A percentile compares a stretch with the other conserved stretches of the same genome.
Conservation (phyloP, 2,329 filamentous ascomycete genomes). For the Botrytis squamosa region DNA sequence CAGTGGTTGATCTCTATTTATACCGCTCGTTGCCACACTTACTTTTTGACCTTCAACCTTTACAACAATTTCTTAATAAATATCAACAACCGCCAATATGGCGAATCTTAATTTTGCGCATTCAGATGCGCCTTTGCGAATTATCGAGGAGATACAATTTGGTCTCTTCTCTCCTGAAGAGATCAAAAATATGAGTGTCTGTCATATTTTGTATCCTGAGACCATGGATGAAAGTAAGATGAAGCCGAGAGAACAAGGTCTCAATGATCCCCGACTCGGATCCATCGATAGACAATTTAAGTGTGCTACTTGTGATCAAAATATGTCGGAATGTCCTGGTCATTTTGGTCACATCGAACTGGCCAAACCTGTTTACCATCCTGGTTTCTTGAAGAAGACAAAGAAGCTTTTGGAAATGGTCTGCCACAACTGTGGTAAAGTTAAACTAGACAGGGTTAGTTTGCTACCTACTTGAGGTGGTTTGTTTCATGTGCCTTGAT, state of each 20-base stretch:
- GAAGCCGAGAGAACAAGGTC: conserved; percentile 83
- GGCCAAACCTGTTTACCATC: conserved; percentile 91
- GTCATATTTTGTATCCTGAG: conserved; percentile 95
- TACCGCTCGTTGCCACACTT: conserved; percentile 23
- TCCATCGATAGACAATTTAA: conserved; percentile 95
- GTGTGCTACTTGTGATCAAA: conserved; percentile 94
- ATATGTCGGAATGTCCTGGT: conserved; percentile 92
- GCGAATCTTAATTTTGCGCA: conserved; percentile 87
- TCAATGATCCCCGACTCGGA: conserved; percentile 94
- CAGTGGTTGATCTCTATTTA: conserved; percentile 23
- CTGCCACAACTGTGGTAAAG: conserved; percentile 98
- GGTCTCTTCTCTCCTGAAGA: conserved; percentile 96
- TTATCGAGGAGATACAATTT: conserved; percentile 98
- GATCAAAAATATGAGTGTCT: conserved; percentile 98
- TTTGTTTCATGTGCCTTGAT: conserved; percentile 52
- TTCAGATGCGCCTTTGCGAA: conserved; percentile 94
- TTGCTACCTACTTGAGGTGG: conserved; percentile 55
- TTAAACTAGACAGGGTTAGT: conserved; percentile 98
- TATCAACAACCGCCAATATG: conserved; percentile 58
- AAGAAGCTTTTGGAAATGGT: conserved; percentile 99
- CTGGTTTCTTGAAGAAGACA: conserved; percentile 96
- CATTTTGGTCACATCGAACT: conserved; percentile 99
- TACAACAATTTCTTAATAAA: conserved; percentile 18
- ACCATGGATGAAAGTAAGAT: conserved; percentile 97
- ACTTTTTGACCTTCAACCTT: conserved; percentile 14